These are phyloP conservation scores for Talaromyces sp. DNA, from an alignment of 2,329 filamentous ascomycete genomes.

Conservation along the genomic window DNA sequence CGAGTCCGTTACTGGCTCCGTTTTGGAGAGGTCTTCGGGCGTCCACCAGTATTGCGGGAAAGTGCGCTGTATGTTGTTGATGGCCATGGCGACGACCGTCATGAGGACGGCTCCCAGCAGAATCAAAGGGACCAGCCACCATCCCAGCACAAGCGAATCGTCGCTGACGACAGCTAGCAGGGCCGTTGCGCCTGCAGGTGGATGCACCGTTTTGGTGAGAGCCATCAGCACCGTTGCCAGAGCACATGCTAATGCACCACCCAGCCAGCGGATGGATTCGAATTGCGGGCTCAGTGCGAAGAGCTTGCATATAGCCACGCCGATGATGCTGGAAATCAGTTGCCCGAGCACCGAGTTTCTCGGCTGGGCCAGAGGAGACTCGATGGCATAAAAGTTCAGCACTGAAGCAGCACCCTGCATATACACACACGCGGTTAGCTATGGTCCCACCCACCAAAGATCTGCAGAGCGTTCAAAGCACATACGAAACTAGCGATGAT, in stretches of 20 bases:
- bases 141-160: slow-evolving; percentile 55
- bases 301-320: slow-evolving; percentile 60
- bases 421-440: not conserved
- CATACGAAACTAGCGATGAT: slow-evolving; percentile 69
- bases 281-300: slow-evolving; percentile 52
- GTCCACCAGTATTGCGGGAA: slow-evolving; percentile 68
- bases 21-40: slow-evolving; percentile 22
- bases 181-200: slow-evolving; percentile 70
- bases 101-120: slow-evolving; percentile 59
- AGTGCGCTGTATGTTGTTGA: slow-evolving; percentile 65
- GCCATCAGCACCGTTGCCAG: slow-evolving; percentile 61
- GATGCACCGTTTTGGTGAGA: slow-evolving; percentile 67
- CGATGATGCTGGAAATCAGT: slow-evolving; percentile 56
- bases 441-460: too few relatives aligned
- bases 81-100: slow-evolving; percentile 56
- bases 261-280: slow-evolving; percentile 57
- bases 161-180: slow-evolving; percentile 62
- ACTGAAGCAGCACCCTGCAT: slow-evolving; percentile 70
- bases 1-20: not conserved
- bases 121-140: slow-evolving; percentile 63
- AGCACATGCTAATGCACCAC: slow-evolving; percentile 62
- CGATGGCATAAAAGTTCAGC: slow-evolving; percentile 68
- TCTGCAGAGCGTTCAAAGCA: slow-evolving; percentile 16
- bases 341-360: slow-evolving; percentile 67
- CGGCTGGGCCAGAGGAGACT: slow-evolving; percentile 68